These are phyloP conservation scores for Raphanus hybrid DNA, from an alignment of 441 rosid genomes.

Conservation along the genomic window DNA sequence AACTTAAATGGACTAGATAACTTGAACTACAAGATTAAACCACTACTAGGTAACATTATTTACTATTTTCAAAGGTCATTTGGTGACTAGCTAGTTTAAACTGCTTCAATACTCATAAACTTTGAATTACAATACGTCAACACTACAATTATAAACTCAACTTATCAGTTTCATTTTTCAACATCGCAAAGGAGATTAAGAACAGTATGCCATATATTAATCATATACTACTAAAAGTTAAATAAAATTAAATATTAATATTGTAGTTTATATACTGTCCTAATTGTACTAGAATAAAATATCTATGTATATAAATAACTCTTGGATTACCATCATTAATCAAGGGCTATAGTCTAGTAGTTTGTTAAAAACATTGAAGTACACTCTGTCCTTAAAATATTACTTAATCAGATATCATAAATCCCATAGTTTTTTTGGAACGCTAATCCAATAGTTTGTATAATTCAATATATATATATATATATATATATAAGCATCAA, in stretches of 20 bases:
- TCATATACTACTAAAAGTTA: not conserved
- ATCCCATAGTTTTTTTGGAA: too few relatives aligned
- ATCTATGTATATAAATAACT: not conserved
- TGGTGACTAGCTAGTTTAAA: not conserved
- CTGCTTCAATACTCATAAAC: not conserved
- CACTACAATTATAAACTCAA: not conserved
- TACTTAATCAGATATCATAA: not conserved
- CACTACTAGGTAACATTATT: too few relatives aligned
- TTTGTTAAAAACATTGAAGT: slow-evolving; percentile 2
- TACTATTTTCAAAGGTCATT: not conserved
- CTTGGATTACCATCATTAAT: not conserved
- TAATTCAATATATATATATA: not conserved
- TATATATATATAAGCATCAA: slow-evolving; percentile 5
- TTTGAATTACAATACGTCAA: not conserved
- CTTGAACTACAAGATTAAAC: too few relatives aligned
- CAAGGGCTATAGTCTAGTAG: not conserved
- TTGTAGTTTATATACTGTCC: not conserved
- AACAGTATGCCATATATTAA: not conserved
- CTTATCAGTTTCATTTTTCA: not conserved
- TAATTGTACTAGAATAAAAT: not conserved
- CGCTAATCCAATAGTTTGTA: not conserved
- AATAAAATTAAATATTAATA: not conserved
- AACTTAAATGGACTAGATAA: too few relatives aligned
- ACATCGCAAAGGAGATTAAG: not conserved
- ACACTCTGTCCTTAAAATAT: not conserved